A percentile compares a stretch with the other conserved stretches of the same genome.
These are phyloP conservation scores for Sarcodon aspratus DNA, from an alignment of 768 basidiomycete species.

Conservation along the genomic window DNA sequence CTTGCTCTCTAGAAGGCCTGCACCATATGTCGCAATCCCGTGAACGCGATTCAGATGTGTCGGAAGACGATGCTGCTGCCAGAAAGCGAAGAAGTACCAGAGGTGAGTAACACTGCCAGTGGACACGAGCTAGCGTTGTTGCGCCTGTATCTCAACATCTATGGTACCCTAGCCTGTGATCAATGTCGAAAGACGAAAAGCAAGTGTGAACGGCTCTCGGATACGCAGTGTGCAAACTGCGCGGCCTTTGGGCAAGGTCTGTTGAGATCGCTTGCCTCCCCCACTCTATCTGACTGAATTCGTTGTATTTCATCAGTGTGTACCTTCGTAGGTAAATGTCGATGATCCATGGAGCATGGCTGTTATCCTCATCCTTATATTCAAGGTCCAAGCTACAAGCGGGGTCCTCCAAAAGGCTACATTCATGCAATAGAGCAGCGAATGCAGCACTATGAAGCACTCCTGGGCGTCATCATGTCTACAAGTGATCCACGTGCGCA, in stretches of 20 bases:
- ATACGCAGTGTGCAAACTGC: constrained; percentile 53
- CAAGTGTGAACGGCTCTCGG: constrained; percentile 66
- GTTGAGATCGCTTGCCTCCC: background rate
- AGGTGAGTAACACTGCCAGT: constrained; percentile 28
- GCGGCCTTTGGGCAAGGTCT: constrained; percentile 29
- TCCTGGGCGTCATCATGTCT: constrained; percentile 74
- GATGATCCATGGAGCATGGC: background rate
- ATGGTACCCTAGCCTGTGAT: constrained; percentile 52
- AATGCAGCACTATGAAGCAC: constrained; percentile 86
- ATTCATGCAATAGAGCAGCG: constrained; percentile 88
- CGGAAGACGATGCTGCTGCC: constrained; percentile 28
- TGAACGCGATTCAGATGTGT: constrained; percentile 19
- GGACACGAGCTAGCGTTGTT: background rate
- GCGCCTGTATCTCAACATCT: background rate
- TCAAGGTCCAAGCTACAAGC: constrained; percentile 67
- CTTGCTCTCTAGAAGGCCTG: constrained; percentile 30
- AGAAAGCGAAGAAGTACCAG: constrained; percentile 52
- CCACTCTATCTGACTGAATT: background rate
- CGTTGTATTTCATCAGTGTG: constrained; percentile 32
- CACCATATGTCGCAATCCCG: constrained; percentile 48
- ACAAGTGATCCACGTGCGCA: constrained; percentile 58
- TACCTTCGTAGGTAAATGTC: constrained; percentile 45
- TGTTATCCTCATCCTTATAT: constrained; percentile 1
- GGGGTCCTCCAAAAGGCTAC: constrained; percentile 84
- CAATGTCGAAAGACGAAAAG: constrained; percentile 83